Conservation (phyloP, 2,329 filamentous ascomycete species). For the Neonectria ditissima region DNA sequence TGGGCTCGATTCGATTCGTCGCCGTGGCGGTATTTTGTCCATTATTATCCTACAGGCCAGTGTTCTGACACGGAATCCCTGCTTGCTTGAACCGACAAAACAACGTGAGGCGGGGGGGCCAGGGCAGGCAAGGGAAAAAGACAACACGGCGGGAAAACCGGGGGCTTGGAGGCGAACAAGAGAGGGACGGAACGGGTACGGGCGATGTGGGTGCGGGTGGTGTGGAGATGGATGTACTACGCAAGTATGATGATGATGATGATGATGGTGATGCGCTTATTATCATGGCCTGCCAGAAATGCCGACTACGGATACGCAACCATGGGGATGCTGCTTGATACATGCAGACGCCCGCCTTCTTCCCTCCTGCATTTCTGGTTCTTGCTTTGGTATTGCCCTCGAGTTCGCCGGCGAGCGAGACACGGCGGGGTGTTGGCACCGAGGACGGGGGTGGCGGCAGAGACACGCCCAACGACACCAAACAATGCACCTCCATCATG, state of each 20-base stretch:
- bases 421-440: not conserved
- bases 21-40: not conserved
- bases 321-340: not conserved
- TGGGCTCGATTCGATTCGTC: not conserved
- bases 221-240: slow-evolving; percentile 3
- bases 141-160: slow-evolving; percentile 12
- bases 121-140: too few relatives aligned
- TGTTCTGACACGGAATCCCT: not conserved
- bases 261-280: slow-evolving; percentile 4
- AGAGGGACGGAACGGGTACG: slow-evolving; percentile 1
- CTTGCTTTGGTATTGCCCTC: not conserved
- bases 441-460: too few relatives aligned
- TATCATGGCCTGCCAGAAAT: not conserved
- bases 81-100: not conserved
- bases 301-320: slow-evolving; percentile 3
- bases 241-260: slow-evolving; percentile 2
- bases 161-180: slow-evolving; percentile 26
- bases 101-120: not conserved
- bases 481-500: not conserved
- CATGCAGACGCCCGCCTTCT: not conserved
- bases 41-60: not conserved
- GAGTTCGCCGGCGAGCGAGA: too few relatives aligned
- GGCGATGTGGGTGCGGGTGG: not conserved
- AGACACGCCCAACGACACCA: not conserved
- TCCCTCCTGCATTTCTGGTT: not conserved